phyloP scores from a whole-genome alignment of 2,329 filamentous ascomycete species.

The Aspergillus ruber region DNA sequence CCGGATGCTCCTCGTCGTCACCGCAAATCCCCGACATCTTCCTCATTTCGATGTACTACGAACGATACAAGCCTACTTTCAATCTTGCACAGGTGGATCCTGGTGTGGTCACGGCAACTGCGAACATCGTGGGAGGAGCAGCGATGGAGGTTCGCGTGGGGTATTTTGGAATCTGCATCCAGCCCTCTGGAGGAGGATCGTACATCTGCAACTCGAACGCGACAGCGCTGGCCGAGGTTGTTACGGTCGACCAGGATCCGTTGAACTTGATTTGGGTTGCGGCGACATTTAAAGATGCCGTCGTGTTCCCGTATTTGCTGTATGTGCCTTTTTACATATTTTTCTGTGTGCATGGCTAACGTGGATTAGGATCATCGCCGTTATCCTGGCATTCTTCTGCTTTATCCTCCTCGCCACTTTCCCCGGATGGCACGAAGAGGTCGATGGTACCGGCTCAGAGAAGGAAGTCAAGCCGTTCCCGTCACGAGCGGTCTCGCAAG shows the following conservation, averaged over 20 bases:
- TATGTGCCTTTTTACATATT: constrained; percentile 44
- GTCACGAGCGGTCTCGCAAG: constrained; percentile 82
- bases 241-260: constrained; percentile 86
- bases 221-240: constrained; percentile 80
- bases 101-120: constrained; percentile 74
- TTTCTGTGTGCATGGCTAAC: constrained; percentile 1
- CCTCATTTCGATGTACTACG: constrained; percentile 95
- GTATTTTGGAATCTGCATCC: constrained; percentile 97
- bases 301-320: constrained; percentile 96
- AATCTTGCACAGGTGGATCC: constrained; percentile 87
- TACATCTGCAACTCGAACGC: constrained; percentile 98
- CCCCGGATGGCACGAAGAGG: constrained; percentile 93
- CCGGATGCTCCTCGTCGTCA: constrained; percentile 94
- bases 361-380: constrained; percentile 74
- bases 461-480: constrained; percentile 92
- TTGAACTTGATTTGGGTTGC: constrained; percentile 97
- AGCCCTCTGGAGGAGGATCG: constrained; percentile 70
- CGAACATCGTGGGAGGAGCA: constrained; percentile 81
- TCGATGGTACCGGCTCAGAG: constrained; percentile 71
- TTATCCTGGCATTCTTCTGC: constrained; percentile 94
- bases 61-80: constrained; percentile 74
- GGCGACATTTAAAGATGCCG: constrained; percentile 94
- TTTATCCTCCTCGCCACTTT: constrained; percentile 93
- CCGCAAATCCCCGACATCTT: constrained; percentile 94
- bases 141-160: constrained; percentile 85